Evolutionary conservation across 108 stramenopile genomes (phyloP).

Genomic region (Aurantiochytrium sp.): DNA sequence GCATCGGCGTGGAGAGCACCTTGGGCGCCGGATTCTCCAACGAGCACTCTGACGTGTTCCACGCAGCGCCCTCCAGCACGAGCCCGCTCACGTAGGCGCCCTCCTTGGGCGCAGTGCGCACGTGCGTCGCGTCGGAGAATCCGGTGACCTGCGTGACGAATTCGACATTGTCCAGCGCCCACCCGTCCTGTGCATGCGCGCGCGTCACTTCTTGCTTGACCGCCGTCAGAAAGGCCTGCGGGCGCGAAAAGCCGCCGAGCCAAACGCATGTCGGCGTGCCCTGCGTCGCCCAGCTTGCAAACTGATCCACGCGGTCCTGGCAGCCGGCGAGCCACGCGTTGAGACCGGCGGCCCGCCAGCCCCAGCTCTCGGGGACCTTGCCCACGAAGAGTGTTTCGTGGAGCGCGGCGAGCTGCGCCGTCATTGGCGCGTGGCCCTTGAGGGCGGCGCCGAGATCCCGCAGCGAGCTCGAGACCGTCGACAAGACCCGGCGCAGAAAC

Average conservation of each 20-base stretch:
- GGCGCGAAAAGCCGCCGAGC: constrained; percentile 50
- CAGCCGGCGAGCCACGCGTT: constrained; percentile 41
- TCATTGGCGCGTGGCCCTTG: constrained; percentile 50
- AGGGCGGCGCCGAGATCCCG: constrained; percentile 37
- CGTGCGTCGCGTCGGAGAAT: constrained; percentile 22
- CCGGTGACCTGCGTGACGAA: constrained; percentile 40
- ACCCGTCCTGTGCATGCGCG: constrained; percentile 34
- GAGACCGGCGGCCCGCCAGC: constrained; percentile 38
- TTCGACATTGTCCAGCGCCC: constrained; percentile 47
- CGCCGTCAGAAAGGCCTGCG: constrained; percentile 53
- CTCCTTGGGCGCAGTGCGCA: constrained; percentile 36
- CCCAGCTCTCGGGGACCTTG: constrained; percentile 41
- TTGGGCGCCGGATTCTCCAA: constrained; percentile 45
- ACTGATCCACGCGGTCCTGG: constrained; percentile 32
- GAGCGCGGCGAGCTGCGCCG: constrained; percentile 31
- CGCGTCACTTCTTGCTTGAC: constrained; percentile 55
- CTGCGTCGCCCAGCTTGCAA: constrained; percentile 34
- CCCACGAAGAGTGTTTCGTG: constrained; percentile 40
- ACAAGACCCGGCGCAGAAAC: constrained; percentile 33
- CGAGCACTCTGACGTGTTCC: constrained; percentile 33
- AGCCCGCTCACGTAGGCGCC: constrained; percentile 49
- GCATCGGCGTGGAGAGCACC: constrained; percentile 35
- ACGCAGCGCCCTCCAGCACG: constrained; percentile 51
- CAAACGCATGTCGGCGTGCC: constrained; percentile 39
- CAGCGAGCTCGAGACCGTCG: not conserved